Percentiles rank a stretch among this genome's conserved stretches.
Conservation (phyloP, 495 filamentous ascomycete genomes). For the Rhypophila decipiens region DNA sequence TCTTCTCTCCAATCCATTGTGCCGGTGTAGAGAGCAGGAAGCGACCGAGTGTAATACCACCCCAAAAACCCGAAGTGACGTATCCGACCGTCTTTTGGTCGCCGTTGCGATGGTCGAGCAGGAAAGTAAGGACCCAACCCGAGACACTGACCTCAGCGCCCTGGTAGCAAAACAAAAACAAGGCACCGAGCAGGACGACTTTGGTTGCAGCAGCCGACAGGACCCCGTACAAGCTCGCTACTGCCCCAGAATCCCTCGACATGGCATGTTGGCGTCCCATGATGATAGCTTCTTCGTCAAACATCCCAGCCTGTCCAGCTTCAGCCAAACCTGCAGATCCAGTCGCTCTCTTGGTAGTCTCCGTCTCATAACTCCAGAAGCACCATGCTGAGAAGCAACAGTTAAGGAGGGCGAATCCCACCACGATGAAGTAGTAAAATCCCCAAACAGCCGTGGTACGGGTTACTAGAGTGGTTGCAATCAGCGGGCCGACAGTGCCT, state of each 20-base stretch:
- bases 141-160: constrained; percentile 73
- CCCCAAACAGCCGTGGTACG: constrained; percentile 43
- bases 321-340: neutral
- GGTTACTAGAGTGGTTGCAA: constrained; percentile 60
- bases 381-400: constrained; percentile 47
- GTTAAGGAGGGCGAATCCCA: constrained; percentile 46
- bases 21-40: constrained; percentile 60
- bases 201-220: constrained; percentile 44
- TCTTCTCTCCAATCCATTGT: constrained; percentile 59
- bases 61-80: constrained; percentile 81
- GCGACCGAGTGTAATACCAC: constrained; percentile 66
- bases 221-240: constrained; percentile 23
- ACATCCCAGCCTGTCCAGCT: neutral
- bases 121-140: constrained; percentile 76
- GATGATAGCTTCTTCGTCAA: neutral
- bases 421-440: constrained; percentile 52
- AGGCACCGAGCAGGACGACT: constrained; percentile 59
- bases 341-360: constrained; percentile 15
- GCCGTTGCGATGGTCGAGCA: constrained; percentile 55
- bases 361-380: constrained; percentile 52
- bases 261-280: neutral
- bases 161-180: constrained; percentile 80
- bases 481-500: constrained; percentile 60
- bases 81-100: constrained; percentile 63
- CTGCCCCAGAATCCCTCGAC: neutral